phyloP scores from a whole-genome alignment of 1,284 basidiomycete species.

The Hypsizygus ulmarius region DNA sequence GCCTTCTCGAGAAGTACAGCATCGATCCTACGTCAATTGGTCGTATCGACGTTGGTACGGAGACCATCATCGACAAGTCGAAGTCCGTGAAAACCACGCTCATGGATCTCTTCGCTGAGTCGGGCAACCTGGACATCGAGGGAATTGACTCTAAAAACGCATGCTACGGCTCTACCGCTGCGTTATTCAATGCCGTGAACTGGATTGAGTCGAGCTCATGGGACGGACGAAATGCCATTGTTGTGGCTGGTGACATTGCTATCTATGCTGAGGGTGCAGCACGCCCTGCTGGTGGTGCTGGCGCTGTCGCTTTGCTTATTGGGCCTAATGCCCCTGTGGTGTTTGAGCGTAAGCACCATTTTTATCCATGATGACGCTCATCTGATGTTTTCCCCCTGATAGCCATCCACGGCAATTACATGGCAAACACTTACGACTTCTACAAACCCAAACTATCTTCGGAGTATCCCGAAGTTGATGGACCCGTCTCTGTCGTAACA shows the following conservation, averaged over 20 bases:
- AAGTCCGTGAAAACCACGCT: constrained; percentile 98
- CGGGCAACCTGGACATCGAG: constrained; percentile 97
- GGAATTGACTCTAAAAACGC: constrained; percentile 99
- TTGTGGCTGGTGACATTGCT: constrained; percentile 96
- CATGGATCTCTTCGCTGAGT: constrained; percentile 94
- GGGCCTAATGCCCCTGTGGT: constrained; percentile 95
- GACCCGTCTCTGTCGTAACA: constrained; percentile 92
- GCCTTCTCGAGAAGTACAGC: constrained; percentile 92
- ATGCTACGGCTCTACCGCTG: constrained; percentile 98
- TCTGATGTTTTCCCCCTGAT: constrained; percentile 16
- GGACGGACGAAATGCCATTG: constrained; percentile 98
- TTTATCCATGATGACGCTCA: constrained; percentile 8
- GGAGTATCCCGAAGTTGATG: constrained; percentile 97
- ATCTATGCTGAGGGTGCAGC: constrained; percentile 97
- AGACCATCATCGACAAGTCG: constrained; percentile 99
- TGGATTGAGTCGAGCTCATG: constrained; percentile 97
- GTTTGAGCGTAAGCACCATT: constrained; percentile 80
- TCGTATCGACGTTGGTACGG: constrained; percentile 96
- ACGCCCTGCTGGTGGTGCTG: constrained; percentile 95
- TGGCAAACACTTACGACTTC: constrained; percentile 98
- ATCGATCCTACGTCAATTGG: constrained; percentile 96
- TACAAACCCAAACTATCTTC: constrained; percentile 94
- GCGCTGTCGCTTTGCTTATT: constrained; percentile 92
- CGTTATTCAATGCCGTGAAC: constrained; percentile 96
- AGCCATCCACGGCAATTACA: constrained; percentile 97